Percentiles rank a stretch among this genome's conserved stretches.
Evolutionary conservation across 148 eudicot species (phyloP).

Genomic region (Bassia scoparia): DNA sequence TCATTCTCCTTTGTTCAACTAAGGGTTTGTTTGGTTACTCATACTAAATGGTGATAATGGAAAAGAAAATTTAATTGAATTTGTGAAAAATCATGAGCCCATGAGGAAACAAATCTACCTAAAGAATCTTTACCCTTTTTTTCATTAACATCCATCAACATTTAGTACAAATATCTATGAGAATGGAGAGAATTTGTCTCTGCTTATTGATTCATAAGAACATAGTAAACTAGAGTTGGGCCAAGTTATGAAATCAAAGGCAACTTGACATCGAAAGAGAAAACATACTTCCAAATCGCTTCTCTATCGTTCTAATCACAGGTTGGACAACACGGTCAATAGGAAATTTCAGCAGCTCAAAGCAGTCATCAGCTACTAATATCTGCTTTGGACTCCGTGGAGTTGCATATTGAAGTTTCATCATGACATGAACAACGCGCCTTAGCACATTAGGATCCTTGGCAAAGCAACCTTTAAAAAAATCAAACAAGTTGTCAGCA

Average conservation of each 20-base stretch:
- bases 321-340: constrained; percentile 48
- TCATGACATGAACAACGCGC: constrained; percentile 69
- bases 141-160: too few species aligned
- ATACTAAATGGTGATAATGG: too few species aligned
- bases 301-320: constrained; percentile 62
- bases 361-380: constrained; percentile 83
- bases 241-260: constrained; percentile 5
- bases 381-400: constrained; percentile 73
- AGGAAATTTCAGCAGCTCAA: constrained; percentile 54
- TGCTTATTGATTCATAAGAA: not conserved
- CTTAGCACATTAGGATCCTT: constrained; percentile 71
- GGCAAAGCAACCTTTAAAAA: constrained; percentile 72
- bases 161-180: not conserved
- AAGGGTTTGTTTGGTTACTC: too few species aligned
- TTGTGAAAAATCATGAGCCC: too few species aligned
- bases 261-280: constrained; percentile 18
- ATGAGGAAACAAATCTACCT: too few species aligned
- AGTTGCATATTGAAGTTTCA: constrained; percentile 66
- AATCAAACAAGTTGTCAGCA: not conserved
- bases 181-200: not conserved
- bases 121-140: too few species aligned
- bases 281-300: constrained; percentile 79
- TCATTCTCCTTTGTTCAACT: too few species aligned
- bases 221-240: not conserved
- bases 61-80: too few species aligned